These are phyloP conservation scores for Gorgonomyces haynaldii DNA, from an alignment of 192 early-diverging fungal species.

Conservation along the genomic window DNA sequence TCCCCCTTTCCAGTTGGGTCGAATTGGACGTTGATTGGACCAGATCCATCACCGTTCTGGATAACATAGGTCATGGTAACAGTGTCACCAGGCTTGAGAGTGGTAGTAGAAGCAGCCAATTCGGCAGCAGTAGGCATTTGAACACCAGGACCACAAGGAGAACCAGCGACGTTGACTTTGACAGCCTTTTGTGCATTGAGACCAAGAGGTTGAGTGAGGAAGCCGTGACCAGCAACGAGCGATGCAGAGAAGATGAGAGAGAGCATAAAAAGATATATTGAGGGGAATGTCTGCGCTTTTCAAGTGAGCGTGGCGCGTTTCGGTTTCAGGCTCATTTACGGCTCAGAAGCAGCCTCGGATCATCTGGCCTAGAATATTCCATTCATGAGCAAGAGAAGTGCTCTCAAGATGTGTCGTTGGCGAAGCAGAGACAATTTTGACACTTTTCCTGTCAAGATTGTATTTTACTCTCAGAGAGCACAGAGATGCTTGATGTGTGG, in stretches of 20 bases:
- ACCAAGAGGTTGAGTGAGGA: not conserved
- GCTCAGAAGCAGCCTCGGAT: no score
- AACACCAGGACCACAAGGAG: not conserved
- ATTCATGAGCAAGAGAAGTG: no score
- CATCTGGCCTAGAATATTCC: no score
- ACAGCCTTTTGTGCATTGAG: not conserved
- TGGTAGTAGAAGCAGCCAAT: constrained; percentile 1
- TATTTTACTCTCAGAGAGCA: no score
- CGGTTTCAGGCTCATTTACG: no score
- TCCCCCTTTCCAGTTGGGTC: constrained; percentile 8
- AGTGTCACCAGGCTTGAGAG: constrained; percentile 4
- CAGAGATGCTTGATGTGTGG: no score
- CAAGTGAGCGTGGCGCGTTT: no score
- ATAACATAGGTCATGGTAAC: constrained; percentile 6
- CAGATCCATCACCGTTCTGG: constrained; percentile 11
- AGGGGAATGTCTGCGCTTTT: no score
- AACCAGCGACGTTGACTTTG: not conserved
- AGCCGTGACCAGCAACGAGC: not conserved
- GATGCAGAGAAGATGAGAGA: not conserved
- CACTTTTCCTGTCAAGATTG: no score
- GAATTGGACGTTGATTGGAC: constrained; percentile 5
- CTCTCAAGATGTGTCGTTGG: no score
- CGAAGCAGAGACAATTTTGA: no score
- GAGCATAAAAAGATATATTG: no score
- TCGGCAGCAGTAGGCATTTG: not conserved